Base-by-base conservation (phyloP, 179 eudicot species). In the Drosera spatulata region DNA sequence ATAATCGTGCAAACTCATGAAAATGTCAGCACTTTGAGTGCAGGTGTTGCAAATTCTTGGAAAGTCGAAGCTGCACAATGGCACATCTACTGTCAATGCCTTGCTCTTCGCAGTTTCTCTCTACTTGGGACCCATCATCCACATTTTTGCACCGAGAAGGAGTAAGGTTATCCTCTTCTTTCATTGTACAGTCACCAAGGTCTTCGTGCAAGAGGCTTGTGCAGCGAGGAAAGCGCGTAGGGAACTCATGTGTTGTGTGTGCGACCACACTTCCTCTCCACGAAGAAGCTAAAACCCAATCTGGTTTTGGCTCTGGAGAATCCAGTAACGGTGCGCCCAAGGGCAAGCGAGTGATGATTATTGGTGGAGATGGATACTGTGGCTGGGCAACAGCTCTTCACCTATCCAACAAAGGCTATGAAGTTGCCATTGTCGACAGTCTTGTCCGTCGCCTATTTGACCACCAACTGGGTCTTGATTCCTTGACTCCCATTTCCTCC, bases 301-400 rank as follows among this genome's bases (percentile, higher is more conserved):
- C 88, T 14, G 78, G 68, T 50, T 53, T 79, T 61, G 79, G 76
- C 59, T 63, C 81, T 53, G 44, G 63, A 42, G 69, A 75, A 53
- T 69, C 61, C 58, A 50, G 76, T 8, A 56, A 58, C 37, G 77
- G 64, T 39, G 41, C 82, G 53, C 75, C 87, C 0, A 49, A 68
- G 58, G 83, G 75, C 33, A 88, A 86, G 65, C 77, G 80, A 61
- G 98, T 91, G 41, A 84, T 91, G 89, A 78, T 91, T 41, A 86
- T 91, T 66, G 98, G 96, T 54, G 98, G 98, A 53, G 98, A 91
- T 77, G 98, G 98, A 61, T 91, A 91, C 63, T 91, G 98, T 64
- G 98, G 98, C 53, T 91, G 98, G 98, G 98, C 98, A 55, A 91
- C 98, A 53, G 87, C 98, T 51, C 95, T 91, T 61, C 98, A 91